Base-by-base conservation (phyloP, 768 basidiomycete genomes). In the Grammothele lineata region DNA sequence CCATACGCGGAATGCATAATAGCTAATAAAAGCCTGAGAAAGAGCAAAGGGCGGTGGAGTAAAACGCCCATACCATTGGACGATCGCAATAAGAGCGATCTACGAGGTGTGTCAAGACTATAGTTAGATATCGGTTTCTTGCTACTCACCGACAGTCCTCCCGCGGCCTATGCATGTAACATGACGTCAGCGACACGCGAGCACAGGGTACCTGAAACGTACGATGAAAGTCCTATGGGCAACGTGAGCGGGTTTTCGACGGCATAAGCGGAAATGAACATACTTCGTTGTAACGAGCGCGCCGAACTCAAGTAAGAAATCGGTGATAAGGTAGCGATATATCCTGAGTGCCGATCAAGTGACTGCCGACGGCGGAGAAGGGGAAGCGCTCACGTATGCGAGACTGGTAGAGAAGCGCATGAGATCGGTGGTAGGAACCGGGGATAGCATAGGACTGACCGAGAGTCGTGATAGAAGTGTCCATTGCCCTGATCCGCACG, bases 301-400 rank as follows among this genome's bases (percentile, higher is more conserved):
- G n/a, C 48, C 27, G 27, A 54, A 61, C 2, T 57, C 40, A 3
- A 47, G 38, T 38, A 53, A 37, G 45, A 60, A 60, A 37, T 52
- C 47, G 17, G 56, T 57, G 27, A 60, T 56, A 9, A 60, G 40
- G 43, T 54, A 60, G 40, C 33, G 53, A 39, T 60, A 60, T 37
- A 56, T 43, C 12, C 58, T 59, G 40, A 5, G n/a, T n/a, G n/a
- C n/a, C n/a, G n/a, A n/a, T n/a, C n/a, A n/a, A n/a, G n/a, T n/a
- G n/a, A n/a, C n/a, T n/a, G n/a, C n/a, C n/a, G n/a, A n/a, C n/a
- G n/a, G n/a, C n/a, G n/a, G n/a, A n/a, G n/a, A n/a, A n/a, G n/a
- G n/a, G n/a, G n/a, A 15, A 3, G 12, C n/a, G 41, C 56, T 32
- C 18, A 57, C 57, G 57, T 61, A 40, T 57, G 60, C 1, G 60